A percentile compares a stretch with the other conserved stretches of the same genome.
Conservation (phyloP, 306 rosid species). For the Prinsepia uniflora region DNA sequence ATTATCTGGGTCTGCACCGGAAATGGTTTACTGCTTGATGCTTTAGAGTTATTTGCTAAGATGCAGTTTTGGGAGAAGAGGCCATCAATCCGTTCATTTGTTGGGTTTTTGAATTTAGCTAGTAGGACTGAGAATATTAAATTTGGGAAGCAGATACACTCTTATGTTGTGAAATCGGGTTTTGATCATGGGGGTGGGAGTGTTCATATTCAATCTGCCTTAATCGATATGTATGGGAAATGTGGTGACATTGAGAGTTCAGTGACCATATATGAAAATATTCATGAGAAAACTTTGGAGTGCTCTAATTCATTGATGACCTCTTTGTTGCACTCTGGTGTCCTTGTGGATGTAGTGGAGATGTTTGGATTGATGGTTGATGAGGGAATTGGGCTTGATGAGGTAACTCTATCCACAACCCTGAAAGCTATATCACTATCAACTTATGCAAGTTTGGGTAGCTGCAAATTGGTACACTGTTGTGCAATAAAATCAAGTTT, state of each 20-base stretch:
- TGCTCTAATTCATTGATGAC: constrained; percentile 85
- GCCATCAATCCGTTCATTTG: constrained; percentile 64
- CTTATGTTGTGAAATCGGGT: constrained; percentile 51
- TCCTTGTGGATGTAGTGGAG: constrained; percentile 59
- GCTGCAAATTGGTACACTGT: constrained; percentile 55
- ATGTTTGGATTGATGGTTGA: constrained; percentile 77
- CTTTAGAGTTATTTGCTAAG: constrained; percentile 42
- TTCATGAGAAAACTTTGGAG: constrained; percentile 43
- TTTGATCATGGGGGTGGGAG: constrained; percentile 43
- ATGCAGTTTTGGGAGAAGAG: constrained; percentile 65
- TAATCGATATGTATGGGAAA: constrained; percentile 83
- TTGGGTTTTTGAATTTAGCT: constrained; percentile 59
- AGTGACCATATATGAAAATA: constrained; percentile 50
- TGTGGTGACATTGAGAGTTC: constrained; percentile 63
- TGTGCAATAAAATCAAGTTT: constrained; percentile 68
- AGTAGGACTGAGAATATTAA: constrained; percentile 41
- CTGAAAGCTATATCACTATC: constrained; percentile 66
- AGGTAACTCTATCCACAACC: constrained; percentile 61
- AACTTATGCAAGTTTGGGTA: constrained; percentile 35
- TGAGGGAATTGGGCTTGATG: constrained; percentile 61
- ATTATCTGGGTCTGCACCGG: constrained; percentile 54
- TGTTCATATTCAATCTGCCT: constrained; percentile 64
- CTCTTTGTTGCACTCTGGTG: constrained; percentile 59
- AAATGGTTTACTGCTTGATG: constrained; percentile 32
- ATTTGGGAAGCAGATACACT: constrained; percentile 68